Conservation (phyloP, 331 rosid species). For the Saraca asoca region DNA sequence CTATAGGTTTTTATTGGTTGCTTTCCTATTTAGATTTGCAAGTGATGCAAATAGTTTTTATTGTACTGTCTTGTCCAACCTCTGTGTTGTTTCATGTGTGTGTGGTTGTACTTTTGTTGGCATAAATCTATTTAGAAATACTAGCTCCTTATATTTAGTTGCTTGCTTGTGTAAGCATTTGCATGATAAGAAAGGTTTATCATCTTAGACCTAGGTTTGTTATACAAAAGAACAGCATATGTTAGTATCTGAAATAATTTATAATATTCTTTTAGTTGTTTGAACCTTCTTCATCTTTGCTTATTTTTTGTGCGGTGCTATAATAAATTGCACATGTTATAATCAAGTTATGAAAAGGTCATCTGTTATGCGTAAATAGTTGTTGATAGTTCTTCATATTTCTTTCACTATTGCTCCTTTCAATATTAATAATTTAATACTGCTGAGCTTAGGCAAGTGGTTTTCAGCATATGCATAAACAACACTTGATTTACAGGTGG, state of each 20-base stretch:
- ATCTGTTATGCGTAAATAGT: background rate
- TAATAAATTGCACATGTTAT: too few relatives aligned
- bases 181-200: background rate
- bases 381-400: slow-evolving; percentile 2
- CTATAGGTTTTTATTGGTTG: slow-evolving; percentile 16
- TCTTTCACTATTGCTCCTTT: background rate
- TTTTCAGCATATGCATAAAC: background rate
- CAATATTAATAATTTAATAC: background rate
- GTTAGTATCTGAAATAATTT: too few relatives aligned
- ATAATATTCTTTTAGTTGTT: too few relatives aligned
- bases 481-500: slow-evolving; percentile 58
- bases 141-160: background rate
- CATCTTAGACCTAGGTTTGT: background rate
- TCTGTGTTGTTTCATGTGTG: slow-evolving; percentile 18
- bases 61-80: background rate
- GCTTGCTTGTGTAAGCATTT: background rate
- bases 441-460: background rate
- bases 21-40: slow-evolving; percentile 23
- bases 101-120: background rate
- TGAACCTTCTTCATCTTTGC: too few relatives aligned
- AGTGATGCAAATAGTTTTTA: slow-evolving; percentile 4
- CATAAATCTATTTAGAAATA: slow-evolving; percentile 16
- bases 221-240: too few relatives aligned
- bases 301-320: too few relatives aligned
- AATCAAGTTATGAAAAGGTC: background rate